phyloP scores from a whole-genome alignment of 2,329 filamentous ascomycete genomes.

The Fusarium decemcellulare region DNA sequence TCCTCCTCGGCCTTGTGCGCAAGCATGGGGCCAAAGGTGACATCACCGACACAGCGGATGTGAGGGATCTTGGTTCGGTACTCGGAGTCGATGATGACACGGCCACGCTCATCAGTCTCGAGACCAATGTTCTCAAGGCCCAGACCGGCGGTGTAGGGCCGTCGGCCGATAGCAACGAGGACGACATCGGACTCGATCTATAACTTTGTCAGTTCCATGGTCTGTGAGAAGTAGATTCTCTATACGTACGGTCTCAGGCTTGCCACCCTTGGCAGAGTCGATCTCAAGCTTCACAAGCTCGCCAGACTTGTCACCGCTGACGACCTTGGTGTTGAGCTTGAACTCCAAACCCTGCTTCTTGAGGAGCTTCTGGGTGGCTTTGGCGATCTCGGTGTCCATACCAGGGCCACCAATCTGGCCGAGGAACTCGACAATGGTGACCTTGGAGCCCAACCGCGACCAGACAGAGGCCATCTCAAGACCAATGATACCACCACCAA shows the following conservation, averaged over 20 bases:
- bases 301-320: slow-evolving; percentile 84
- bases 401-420: slow-evolving; percentile 97
- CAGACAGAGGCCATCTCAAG: slow-evolving; percentile 99
- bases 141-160: slow-evolving; percentile 93
- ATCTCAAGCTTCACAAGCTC: slow-evolving; percentile 86
- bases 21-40: slow-evolving; percentile 98
- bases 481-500: slow-evolving; percentile 98
- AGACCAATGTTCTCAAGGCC: slow-evolving; percentile 95
- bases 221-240: background rate
- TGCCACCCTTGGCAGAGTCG: slow-evolving; percentile 96
- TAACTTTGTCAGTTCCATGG: slow-evolving; percentile 38
- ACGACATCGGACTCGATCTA: slow-evolving; percentile 95
- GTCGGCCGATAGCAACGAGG: slow-evolving; percentile 95
- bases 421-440: slow-evolving; percentile 97
- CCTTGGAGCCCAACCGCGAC: slow-evolving; percentile 93
- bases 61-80: slow-evolving; percentile 98
- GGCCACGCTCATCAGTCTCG: slow-evolving; percentile 92
- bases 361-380: slow-evolving; percentile 91
- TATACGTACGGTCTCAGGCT: slow-evolving; percentile 84
- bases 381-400: slow-evolving; percentile 96
- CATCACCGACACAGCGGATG: slow-evolving; percentile 96
- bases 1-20: slow-evolving; percentile 99
- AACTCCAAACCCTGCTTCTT: slow-evolving; percentile 98
- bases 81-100: slow-evolving; percentile 97
- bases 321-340: slow-evolving; percentile 97